Percentiles rank a stretch among this genome's conserved stretches.
These are phyloP conservation scores for Komagataella populi DNA, from an alignment of 805 yeast genomes.

Conservation along the genomic window DNA sequence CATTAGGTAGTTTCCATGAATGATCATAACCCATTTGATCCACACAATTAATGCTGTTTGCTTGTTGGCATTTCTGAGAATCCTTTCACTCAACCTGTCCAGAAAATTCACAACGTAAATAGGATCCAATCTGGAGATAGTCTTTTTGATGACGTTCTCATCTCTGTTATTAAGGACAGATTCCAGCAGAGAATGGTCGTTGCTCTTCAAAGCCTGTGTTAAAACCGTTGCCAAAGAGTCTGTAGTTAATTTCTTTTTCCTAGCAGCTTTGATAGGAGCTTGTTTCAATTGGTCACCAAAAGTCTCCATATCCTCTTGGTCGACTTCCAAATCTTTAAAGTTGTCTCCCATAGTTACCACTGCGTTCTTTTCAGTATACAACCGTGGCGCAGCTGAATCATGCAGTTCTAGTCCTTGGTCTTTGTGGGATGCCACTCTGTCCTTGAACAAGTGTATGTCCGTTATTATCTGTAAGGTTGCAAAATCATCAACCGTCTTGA, in stretches of 20 bases:
- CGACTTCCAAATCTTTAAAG: slow-evolving; percentile 37
- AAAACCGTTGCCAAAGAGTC: slow-evolving; percentile 79
- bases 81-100: slow-evolving; percentile 37
- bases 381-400: slow-evolving; percentile 38
- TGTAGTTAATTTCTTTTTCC: slow-evolving; percentile 30
- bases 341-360: slow-evolving; percentile 53
- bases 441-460: background rate
- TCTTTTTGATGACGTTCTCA: slow-evolving; percentile 32
- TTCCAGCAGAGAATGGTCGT: slow-evolving; percentile 78
- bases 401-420: slow-evolving; percentile 30
- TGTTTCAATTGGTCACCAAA: slow-evolving; percentile 6
- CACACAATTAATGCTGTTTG: slow-evolving; percentile 37
- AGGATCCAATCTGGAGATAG: slow-evolving; percentile 34
- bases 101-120: slow-evolving; percentile 33
- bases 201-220: slow-evolving; percentile 77
- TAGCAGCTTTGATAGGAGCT: slow-evolving; percentile 9
- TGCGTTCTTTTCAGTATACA: slow-evolving; percentile 48
- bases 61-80: slow-evolving; percentile 34
- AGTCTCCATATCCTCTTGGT: slow-evolving; percentile 26
- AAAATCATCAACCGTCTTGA: slow-evolving; percentile 8
- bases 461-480: background rate
- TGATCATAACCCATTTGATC: slow-evolving; percentile 42
- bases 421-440: slow-evolving; percentile 10
- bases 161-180: slow-evolving; percentile 55
- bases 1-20: slow-evolving; percentile 37